Percentiles rank a stretch among this genome's conserved stretches.
Conservation (phyloP, 73 alveolate species). For the Tetrahymena borealis region DNA sequence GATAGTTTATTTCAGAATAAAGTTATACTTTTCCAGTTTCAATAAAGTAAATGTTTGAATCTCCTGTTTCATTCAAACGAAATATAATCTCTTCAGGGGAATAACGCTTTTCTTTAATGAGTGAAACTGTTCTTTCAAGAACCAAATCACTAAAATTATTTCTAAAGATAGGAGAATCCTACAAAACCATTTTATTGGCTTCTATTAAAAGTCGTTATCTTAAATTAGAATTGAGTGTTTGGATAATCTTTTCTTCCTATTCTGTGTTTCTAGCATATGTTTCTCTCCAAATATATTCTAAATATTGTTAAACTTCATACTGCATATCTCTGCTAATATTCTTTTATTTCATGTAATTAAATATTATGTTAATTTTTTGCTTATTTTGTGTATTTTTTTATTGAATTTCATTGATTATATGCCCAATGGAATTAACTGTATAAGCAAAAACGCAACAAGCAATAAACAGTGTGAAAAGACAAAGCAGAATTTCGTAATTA, state of each 20-base stretch:
- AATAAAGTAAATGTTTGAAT: constrained; percentile 58
- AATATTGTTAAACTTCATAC: constrained; percentile 62
- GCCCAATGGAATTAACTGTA: constrained; percentile 76
- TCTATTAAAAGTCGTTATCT: constrained; percentile 51
- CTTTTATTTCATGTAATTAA: constrained; percentile 56
- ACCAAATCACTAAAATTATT: constrained; percentile 47
- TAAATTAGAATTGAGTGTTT: constrained; percentile 53
- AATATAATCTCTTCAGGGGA: constrained; percentile 68
- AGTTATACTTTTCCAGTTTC: constrained; percentile 67
- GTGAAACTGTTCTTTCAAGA: constrained; percentile 41
- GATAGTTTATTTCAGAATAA: constrained; percentile 37
- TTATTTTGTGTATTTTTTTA: constrained; percentile 54
- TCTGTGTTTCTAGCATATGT: constrained; percentile 64
- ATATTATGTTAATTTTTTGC: constrained; percentile 64
- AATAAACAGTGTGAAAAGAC: constrained; percentile 59
- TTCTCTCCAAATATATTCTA: constrained; percentile 64
- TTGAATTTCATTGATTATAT: constrained; percentile 53
- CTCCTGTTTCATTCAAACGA: constrained; percentile 56
- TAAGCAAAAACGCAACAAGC: constrained; percentile 80
- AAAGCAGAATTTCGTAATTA: constrained; percentile 52
- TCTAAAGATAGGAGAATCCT: constrained; percentile 48
- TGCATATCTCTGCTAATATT: constrained; percentile 62
- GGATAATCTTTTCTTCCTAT: constrained; percentile 60
- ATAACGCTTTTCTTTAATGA: constrained; percentile 51
- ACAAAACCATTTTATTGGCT: constrained; percentile 55